phyloP scores from a whole-genome alignment of 1,284 basidiomycete genomes.

The Trichosporon asahii region DNA sequence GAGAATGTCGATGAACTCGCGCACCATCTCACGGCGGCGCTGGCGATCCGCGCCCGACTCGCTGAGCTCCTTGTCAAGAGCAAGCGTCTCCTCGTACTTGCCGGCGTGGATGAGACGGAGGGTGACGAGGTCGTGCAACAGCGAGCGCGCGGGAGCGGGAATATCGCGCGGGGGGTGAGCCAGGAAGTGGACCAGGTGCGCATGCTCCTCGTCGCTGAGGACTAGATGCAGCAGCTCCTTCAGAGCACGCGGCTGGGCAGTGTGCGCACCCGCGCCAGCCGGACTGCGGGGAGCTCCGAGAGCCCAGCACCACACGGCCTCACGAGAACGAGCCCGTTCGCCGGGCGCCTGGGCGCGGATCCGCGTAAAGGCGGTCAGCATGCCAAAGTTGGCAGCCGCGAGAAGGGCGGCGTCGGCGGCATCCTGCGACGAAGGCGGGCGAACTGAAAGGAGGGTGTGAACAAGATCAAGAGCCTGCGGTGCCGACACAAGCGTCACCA shows the following conservation, averaged over 20 bases:
- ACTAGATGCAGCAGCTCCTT: slow-evolving; percentile 44
- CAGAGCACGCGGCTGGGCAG: slow-evolving; percentile 33
- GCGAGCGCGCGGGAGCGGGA: slow-evolving; percentile 56
- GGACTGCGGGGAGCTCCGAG: slow-evolving; percentile 35
- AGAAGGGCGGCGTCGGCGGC: slow-evolving; percentile 32
- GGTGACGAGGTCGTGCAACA: slow-evolving; percentile 75
- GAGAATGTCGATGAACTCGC: slow-evolving; percentile 61
- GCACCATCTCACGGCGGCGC: slow-evolving; percentile 64
- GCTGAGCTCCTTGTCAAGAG: slow-evolving; percentile 61
- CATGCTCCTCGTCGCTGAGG: slow-evolving; percentile 40
- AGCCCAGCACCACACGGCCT: slow-evolving; percentile 41
- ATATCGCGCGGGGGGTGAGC: slow-evolving; percentile 54
- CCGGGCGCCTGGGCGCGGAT: slow-evolving; percentile 26
- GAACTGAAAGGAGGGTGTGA: slow-evolving; percentile 29
- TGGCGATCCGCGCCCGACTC: slow-evolving; percentile 43
- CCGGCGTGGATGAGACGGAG: slow-evolving; percentile 73
- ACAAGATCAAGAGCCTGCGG: slow-evolving; percentile 32
- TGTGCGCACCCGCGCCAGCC: slow-evolving; percentile 29
- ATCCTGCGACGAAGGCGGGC: slow-evolving; percentile 2
- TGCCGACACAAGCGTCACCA: slow-evolving; percentile 37
- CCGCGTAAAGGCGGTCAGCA: slow-evolving; percentile 31
- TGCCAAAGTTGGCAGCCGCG: slow-evolving; percentile 27
- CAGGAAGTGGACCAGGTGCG: slow-evolving; percentile 43
- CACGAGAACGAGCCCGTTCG: slow-evolving; percentile 24
- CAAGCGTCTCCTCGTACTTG: slow-evolving; percentile 66